phyloP scores from a whole-genome alignment of 2,329 filamentous ascomycete genomes.

The Fusarium sp. region DNA sequence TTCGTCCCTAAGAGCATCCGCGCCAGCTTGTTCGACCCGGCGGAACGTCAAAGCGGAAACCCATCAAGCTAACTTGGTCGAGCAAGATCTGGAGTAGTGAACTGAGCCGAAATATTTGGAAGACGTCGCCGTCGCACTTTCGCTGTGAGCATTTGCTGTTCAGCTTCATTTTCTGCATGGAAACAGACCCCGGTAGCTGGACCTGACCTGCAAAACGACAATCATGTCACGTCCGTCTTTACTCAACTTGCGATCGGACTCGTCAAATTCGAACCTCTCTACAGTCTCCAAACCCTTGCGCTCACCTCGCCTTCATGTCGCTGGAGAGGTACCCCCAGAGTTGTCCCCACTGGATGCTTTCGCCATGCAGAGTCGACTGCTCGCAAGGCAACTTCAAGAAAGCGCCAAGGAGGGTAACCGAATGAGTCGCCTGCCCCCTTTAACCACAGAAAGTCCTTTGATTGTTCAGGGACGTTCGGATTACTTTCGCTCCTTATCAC shows the following conservation, averaged over 20 bases:
- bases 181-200: conserved; percentile 23
- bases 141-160: conserved; percentile 2
- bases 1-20: conserved; percentile 1
- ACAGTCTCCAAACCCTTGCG: conserved; percentile 66
- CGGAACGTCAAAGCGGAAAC: conserved; percentile 5
- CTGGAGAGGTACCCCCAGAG: conserved; percentile 86
- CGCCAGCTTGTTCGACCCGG: conserved; percentile 7
- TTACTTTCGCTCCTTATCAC: conserved; percentile 81
- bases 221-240: conserved; percentile 67
- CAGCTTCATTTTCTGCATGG: conserved; percentile 31
- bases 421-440: conserved; percentile 85
- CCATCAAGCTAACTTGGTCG: neutral
- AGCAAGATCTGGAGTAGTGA: neutral
- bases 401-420: conserved; percentile 78
- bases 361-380: conserved; percentile 86
- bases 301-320: conserved; percentile 81
- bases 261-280: conserved; percentile 61
- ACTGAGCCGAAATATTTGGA: conserved; percentile 2
- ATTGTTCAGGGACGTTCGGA: conserved; percentile 79
- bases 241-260: conserved; percentile 70
- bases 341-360: conserved; percentile 96
- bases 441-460: conserved; percentile 85
- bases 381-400: conserved; percentile 89
- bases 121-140: conserved; percentile 1
- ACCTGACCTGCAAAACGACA: conserved; percentile 25